Conservation (phyloP, 768 basidiomycete species). For the Pulveroboletus sp. region DNA sequence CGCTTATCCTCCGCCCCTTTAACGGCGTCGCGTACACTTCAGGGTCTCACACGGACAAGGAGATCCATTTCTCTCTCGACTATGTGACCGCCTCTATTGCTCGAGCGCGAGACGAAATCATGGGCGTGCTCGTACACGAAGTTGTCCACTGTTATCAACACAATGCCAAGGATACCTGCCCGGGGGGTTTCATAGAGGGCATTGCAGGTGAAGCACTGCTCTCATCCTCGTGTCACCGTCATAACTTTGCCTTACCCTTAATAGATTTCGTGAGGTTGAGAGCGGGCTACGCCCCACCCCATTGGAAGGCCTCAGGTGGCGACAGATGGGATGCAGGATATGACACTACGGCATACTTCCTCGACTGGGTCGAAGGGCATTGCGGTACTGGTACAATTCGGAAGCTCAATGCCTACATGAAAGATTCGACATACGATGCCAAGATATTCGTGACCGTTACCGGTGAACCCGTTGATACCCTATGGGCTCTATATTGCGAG, state of each 20-base stretch:
- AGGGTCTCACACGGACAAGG: conserved; percentile 57
- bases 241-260: neutral
- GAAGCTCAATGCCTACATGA: conserved; percentile 55
- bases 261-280: conserved; percentile 69
- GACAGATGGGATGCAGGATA: conserved; percentile 75
- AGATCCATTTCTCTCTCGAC: conserved; percentile 68
- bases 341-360: conserved; percentile 68
- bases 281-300: conserved; percentile 58
- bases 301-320: conserved; percentile 53
- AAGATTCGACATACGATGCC: conserved; percentile 46
- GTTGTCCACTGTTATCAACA: conserved; percentile 79
- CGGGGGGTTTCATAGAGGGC: conserved; percentile 73
- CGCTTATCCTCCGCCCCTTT: conserved; percentile 61
- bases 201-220: conserved; percentile 57
- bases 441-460: conserved; percentile 50
- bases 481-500: conserved; percentile 57
- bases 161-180: conserved; percentile 55
- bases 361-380: conserved; percentile 58
- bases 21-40: conserved; percentile 67
- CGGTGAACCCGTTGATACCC: conserved; percentile 46
- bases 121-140: conserved; percentile 70
- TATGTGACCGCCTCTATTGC: conserved; percentile 47
- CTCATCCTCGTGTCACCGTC: neutral
- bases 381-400: conserved; percentile 52
- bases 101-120: conserved; percentile 56